These are phyloP conservation scores for Cryoendolithus antarcticus DNA, from an alignment of 2,329 filamentous ascomycete species.

Conservation along the genomic window DNA sequence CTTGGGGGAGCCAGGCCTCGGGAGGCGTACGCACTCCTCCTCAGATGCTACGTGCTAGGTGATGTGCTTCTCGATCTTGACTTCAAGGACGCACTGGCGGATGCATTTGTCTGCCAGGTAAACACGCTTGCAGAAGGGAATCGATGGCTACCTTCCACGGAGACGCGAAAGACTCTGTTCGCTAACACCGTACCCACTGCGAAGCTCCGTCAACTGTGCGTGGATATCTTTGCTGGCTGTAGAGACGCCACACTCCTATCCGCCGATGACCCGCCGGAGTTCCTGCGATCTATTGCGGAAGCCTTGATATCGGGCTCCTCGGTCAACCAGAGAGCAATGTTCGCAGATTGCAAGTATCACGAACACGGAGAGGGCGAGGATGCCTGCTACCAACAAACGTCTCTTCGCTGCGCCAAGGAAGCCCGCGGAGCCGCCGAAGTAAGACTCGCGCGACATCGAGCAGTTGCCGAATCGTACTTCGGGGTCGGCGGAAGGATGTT, in stretches of 20 bases:
- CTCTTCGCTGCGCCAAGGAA: no score
- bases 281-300: neutral
- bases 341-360: slow-evolving; percentile 1
- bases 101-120: slow-evolving; percentile 1
- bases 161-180: no score
- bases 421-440: no score
- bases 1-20: neutral
- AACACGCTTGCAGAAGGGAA: neutral
- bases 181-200: neutral
- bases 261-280: neutral
- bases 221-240: neutral
- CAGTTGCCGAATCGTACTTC: no score
- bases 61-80: slow-evolving; percentile 9
- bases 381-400: no score
- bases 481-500: no score
- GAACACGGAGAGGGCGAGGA: neutral
- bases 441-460: no score
- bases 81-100: slow-evolving; percentile 12
- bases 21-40: neutral
- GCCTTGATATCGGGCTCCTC: neutral
- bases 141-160: no score
- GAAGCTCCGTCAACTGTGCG: slow-evolving; percentile 1
- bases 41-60: slow-evolving; percentile 9
- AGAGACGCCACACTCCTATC: neutral
- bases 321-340: neutral